Conservation (phyloP, 2,329 filamentous ascomycete species). For the Aspergillus aculeatus region DNA sequence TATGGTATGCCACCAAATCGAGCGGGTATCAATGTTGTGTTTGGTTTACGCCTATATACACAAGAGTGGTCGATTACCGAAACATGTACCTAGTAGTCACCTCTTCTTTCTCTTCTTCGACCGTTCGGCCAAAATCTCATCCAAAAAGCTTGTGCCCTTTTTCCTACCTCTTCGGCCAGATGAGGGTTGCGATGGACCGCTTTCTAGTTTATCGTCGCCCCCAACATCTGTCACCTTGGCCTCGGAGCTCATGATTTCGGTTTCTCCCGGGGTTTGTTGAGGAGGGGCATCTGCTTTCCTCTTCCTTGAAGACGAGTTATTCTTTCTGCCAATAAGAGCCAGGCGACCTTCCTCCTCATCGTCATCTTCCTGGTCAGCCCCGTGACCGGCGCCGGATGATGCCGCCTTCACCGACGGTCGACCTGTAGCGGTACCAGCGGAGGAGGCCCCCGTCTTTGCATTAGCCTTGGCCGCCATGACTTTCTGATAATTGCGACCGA, state of each 20-base stretch:
- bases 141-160: constrained; percentile 52
- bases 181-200: constrained; percentile 11
- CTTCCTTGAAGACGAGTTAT: constrained; percentile 14
- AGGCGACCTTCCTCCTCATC: constrained; percentile 47
- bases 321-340: constrained; percentile 36
- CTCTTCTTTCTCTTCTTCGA: constrained; percentile 53
- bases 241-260: not conserved
- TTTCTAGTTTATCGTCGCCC: constrained; percentile 11
- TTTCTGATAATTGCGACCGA: constrained; percentile 44
- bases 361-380: constrained; percentile 30
- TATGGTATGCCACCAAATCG: not conserved
- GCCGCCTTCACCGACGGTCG: not conserved
- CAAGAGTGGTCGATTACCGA: not conserved
- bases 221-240: not conserved
- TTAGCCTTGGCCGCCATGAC: constrained; percentile 43
- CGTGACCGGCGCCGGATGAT: constrained; percentile 1
- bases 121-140: constrained; percentile 50
- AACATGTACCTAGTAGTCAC: constrained; percentile 15
- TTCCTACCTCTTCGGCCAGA: constrained; percentile 32
- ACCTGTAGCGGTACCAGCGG: not conserved
- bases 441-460: constrained; percentile 28
- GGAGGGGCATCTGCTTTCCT: constrained; percentile 9
- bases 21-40: constrained; percentile 11
- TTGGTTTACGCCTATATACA: constrained; percentile 1
- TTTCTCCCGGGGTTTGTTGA: not conserved